Evolutionary conservation across 257 asterid genomes (phyloP).

Genomic region (Solanum bukasovii): DNA sequence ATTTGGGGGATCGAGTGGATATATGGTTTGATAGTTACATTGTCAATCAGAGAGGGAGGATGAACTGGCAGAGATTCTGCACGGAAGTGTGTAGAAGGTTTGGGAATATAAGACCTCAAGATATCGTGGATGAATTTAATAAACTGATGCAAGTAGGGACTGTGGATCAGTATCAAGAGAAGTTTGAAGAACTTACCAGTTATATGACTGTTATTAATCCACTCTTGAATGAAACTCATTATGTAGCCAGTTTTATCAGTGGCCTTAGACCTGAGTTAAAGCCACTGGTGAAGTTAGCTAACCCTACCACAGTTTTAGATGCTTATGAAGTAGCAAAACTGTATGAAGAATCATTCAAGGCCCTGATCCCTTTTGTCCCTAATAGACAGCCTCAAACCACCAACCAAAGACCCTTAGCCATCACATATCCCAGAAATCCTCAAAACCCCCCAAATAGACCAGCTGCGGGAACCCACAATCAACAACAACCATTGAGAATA

Average conservation of each 20-base stretch:
- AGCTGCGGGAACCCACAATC: too few relatives aligned
- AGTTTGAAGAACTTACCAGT: not conserved
- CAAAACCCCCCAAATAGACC: too few relatives aligned
- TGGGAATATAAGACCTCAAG: not conserved
- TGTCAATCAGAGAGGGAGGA: not conserved
- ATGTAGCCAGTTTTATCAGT: not conserved
- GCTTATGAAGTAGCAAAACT: too few relatives aligned
- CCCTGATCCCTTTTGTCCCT: too few relatives aligned
- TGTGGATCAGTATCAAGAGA: not conserved
- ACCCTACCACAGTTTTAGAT: too few relatives aligned
- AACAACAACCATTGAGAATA: not conserved
- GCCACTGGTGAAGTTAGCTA: not conserved
- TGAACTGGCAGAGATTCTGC: not conserved
- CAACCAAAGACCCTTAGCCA: too few relatives aligned
- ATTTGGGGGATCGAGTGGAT: not conserved
- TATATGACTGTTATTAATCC: not conserved
- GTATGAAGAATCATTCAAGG: too few relatives aligned
- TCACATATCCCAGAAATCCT: too few relatives aligned
- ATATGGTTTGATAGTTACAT: not conserved
- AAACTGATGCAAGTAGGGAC: not conserved
- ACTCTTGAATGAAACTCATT: not conserved
- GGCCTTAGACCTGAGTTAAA: not conserved
- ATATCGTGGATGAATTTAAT: not conserved
- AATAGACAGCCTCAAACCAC: too few relatives aligned
- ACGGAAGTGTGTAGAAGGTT: not conserved